Percentiles rank a stretch among this genome's conserved stretches.
phyloP scores from a whole-genome alignment of 331 rosid species.

The Prunus yedoensis region DNA sequence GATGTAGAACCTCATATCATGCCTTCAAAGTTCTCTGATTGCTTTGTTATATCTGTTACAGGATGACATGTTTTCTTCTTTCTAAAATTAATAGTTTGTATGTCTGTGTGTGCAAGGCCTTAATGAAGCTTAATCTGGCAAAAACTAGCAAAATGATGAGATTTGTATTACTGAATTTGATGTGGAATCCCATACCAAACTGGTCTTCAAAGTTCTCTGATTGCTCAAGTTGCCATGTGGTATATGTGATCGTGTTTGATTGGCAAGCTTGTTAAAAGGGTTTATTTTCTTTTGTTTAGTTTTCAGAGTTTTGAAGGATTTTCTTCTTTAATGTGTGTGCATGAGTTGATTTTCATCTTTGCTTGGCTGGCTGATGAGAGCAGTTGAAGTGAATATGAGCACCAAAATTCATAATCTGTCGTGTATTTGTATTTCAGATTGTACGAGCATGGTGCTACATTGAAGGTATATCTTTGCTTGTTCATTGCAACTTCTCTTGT shows the following conservation, averaged over 20 bases:
- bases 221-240: constrained; percentile 33
- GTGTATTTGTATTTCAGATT: constrained; percentile 42
- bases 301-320: not conserved
- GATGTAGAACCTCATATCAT: constrained; percentile 43
- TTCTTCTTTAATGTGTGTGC: not conserved
- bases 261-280: no score
- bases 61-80: not conserved
- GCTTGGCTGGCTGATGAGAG: not conserved
- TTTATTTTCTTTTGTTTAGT: not conserved
- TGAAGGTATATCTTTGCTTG: constrained; percentile 18
- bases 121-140: no score
- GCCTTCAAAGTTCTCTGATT: constrained; percentile 87
- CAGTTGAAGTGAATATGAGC: constrained; percentile 20
- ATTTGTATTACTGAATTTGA: constrained; percentile 38
- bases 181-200: constrained; percentile 38
- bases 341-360: not conserved
- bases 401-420: constrained; percentile 55
- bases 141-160: constrained; percentile 47
- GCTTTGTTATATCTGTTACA: constrained; percentile 31
- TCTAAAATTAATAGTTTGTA: not conserved
- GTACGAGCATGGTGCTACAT: constrained; percentile 76
- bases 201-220: constrained; percentile 85
- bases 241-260: no score
- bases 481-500: constrained; percentile 24
- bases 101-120: not conserved